A percentile compares a stretch with the other conserved stretches of the same genome.
Conservation (phyloP, 1,284 basidiomycete species). For the Mycena citricolor region DNA sequence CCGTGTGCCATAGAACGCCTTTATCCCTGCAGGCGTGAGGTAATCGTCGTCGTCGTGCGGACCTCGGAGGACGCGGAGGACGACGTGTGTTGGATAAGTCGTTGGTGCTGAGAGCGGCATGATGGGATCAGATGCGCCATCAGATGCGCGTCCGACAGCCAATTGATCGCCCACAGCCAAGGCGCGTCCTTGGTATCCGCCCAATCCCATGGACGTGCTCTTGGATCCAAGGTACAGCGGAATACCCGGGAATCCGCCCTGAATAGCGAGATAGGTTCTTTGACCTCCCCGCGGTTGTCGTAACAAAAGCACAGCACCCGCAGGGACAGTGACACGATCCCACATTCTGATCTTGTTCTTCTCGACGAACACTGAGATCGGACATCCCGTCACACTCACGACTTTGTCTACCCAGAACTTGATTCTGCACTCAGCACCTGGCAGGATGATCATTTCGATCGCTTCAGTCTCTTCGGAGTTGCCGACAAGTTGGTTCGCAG, state of each 20-base stretch:
- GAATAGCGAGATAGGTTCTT: slow-evolving; percentile 56
- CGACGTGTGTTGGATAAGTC: slow-evolving; percentile 55
- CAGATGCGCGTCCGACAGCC: slow-evolving; percentile 29
- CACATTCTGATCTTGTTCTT: slow-evolving; percentile 45
- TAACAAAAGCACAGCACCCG: slow-evolving; percentile 40
- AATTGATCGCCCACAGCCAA: slow-evolving; percentile 49
- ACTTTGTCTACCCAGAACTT: slow-evolving; percentile 52
- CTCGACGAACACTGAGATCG: slow-evolving; percentile 44
- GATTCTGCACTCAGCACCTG: slow-evolving; percentile 36
- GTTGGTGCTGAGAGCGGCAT: slow-evolving; percentile 36
- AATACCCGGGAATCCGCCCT: slow-evolving; percentile 62
- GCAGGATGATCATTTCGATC: slow-evolving; percentile 52
- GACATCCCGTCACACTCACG: slow-evolving; percentile 59
- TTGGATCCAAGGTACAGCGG: slow-evolving; percentile 62
- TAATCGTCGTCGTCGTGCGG: slow-evolving; percentile 66
- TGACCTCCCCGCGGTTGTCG: no score
- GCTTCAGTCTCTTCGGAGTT: slow-evolving; percentile 56
- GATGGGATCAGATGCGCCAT: slow-evolving; percentile 21
- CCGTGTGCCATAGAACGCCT: slow-evolving; percentile 45
- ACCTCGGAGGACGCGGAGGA: slow-evolving; percentile 56
- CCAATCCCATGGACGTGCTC: slow-evolving; percentile 60
- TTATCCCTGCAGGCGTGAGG: slow-evolving; percentile 47
- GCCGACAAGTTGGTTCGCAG: slow-evolving; percentile 62
- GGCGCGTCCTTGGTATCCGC: slow-evolving; percentile 61
- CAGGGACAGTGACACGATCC: slow-evolving; percentile 47